Base-by-base conservation (phyloP, 805 yeast genomes). In the Komagataella mondaviorum region DNA sequence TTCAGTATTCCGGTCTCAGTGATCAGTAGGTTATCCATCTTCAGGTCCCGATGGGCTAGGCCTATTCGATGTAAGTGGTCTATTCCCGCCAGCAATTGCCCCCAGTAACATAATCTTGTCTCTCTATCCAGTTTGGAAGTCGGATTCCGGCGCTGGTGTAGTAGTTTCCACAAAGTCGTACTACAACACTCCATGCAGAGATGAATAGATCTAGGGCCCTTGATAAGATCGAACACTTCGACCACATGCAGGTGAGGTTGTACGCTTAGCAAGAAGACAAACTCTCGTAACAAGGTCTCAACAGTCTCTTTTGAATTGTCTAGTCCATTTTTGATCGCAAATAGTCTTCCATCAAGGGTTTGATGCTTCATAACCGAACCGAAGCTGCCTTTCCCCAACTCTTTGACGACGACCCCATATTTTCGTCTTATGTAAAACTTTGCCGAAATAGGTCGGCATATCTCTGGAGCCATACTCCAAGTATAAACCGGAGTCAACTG, bases 11-110 rank as follows among this genome's bases (percentile, higher is more conserved):
- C 68, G 14, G 54, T 47, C 1, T 17, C 20, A 47, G 58, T 65
- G 18, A 76, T 49, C 39, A 76, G 67, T 48, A 76, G 55, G 54
- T 77, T 77, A 23, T 69, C 76, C 22, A 72, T 63, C 59, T 77
- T 77, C 50, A 77, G 57, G 60, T 77, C 83, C 45, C 81, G 63
- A 57, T 77, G 82, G 53, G 74, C 70, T 14, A 74, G 55, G 22
- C 62, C 60, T 16, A 52, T 51, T 4, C 51, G 48, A 7, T 77
- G 81, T 46, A 77, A 53, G 56, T 67, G 70, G 1, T 47, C 16
- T 3, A 77, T 56, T 0, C 71, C 80, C 2, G 46, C 30, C 16
- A 69, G 58, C 3, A 74, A 51, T 57, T 77, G 81, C 51, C 64
- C 66, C 70, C 73, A 72, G 46, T 66, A 60, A 5, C 39, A 30